Evolutionary conservation across 306 rosid species (phyloP), one percentile per base, ranked within the genome.

Genomic region (Ochetophila trinervis): DNA sequence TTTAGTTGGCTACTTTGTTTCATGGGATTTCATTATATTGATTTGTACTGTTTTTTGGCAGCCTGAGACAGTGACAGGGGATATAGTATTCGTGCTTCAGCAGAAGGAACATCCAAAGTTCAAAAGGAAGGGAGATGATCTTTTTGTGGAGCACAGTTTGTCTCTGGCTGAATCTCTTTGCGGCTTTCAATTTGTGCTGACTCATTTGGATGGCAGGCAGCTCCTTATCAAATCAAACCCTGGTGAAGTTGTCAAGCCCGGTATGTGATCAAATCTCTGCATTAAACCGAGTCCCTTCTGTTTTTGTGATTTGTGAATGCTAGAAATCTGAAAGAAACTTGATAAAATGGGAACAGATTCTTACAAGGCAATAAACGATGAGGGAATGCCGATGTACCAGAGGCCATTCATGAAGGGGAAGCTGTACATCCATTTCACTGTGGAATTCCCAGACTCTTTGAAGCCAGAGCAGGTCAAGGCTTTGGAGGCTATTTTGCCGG

Each of bases 391-490:
- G 0, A 54, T 87, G 70, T 92, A 92, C 67, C 91, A 84, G 81
- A 89, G 95, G 75, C 87, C 96, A 45, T 92, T 92, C 64, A 92
- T 92, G 93, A 92, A 87, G 78, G 98, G 98, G 1, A 92, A 87
- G 77, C 85, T 92, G 4, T 89, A 92, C 84, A 82, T 92, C 19
- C 98, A 89, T 80, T 92, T 92, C 67, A 82, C 73, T 0, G 95
- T 92, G 68, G 95, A 92, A 3, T 92, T 92, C 85, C 98, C 98
- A 0, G 96, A 92, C 9, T 73, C 74, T 47, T 62, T 89, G 16
- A 77, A 22, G 52, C 82, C 70, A 21, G 96, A 89, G 17, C 96
- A 89, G 74, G 82, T 79, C 15, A 68, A 82, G 71, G 89, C 85
- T 2, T 27, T 92, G 73, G 89, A 80, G 42, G 76, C 78, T 54